Base-by-base conservation (phyloP, 768 basidiomycete genomes). In the Mycena albidolilacea region DNA sequence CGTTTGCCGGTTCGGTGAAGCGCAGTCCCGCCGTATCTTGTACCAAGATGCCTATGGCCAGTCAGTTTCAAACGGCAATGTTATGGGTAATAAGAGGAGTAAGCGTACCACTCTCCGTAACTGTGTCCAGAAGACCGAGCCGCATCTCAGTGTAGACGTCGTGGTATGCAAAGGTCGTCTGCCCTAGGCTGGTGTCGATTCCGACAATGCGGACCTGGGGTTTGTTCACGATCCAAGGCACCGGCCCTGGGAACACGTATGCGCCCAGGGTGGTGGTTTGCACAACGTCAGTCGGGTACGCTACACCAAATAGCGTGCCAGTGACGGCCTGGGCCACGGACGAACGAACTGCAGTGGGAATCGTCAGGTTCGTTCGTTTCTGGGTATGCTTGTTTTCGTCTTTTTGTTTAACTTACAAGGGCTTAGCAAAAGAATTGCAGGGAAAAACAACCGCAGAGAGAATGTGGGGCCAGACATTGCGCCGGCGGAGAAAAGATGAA, bases 91-190 rank as follows among this genome's bases (percentile, higher is more conserved):
- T 46, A 1, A 37, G 30, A 37, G 43, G 35, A 39, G 41, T 17
- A 9, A 14, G n/a, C 64, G 37, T 38, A 55, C 64, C 64, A 55
- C 21, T 23, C 39, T 65, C 37, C 38, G 64, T 55, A 8, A 65
- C 39, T 10, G 52, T 23, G 2, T 4, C 19, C 23, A 11, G 23
- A 7, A 5, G 8, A n/a, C 15, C 15, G 30, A 23, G 44, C 41
- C 62, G 9, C 14, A 64, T 12, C 37, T 64, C 23, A 8, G 62
- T 64, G 48, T 35, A 35, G 8, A 64, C n/a, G 46, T 64, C 62
- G 30, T 37, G 23, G 35, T 64, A 64, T n/a, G 44, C 46, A n/a
- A 48, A 64, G 44, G 62, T 48, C 23, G 62, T 64, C 62, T 64
- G 62, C 3, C 48, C 35, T 3, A 30, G 30, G 62, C 35, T 17